A percentile compares a stretch with the other conserved stretches of the same genome.
These are phyloP conservation scores for Piromyces finnis DNA, from an alignment of 192 early-diverging fungal genomes.

Conservation along the genomic window DNA sequence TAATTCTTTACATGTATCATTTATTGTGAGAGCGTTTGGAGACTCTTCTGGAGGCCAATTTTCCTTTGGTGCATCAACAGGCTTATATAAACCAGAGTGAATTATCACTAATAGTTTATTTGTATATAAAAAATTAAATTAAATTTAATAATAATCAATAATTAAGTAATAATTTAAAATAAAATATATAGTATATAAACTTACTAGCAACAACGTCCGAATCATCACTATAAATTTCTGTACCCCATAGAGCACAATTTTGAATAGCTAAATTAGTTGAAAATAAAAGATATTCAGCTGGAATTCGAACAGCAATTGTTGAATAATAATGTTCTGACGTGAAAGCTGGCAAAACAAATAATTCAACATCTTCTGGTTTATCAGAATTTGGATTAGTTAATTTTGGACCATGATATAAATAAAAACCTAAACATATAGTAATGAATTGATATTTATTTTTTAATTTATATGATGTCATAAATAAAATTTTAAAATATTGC, in stretches of 20 bases:
- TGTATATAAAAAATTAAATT: too few relatives aligned
- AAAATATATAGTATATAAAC: too few relatives aligned
- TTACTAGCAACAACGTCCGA: constrained; percentile 65
- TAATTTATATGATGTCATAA: too few relatives aligned
- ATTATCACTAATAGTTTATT: constrained; percentile 46
- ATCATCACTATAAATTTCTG: constrained; percentile 70
- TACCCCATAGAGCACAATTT: constrained; percentile 58
- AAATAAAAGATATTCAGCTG: constrained; percentile 40
- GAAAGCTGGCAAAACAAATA: constrained; percentile 28
- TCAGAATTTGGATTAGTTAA: constrained; percentile 5
- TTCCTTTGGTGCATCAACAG: constrained; percentile 12
- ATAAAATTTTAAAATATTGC: too few relatives aligned
- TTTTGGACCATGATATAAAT: constrained; percentile 14
- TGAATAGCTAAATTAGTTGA: constrained; percentile 35
- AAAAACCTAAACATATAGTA: constrained; percentile 13
- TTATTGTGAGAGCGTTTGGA: neutral
- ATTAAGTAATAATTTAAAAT: too few relatives aligned
- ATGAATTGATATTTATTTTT: too few relatives aligned
- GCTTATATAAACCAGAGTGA: constrained; percentile 38
- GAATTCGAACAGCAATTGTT: constrained; percentile 42
- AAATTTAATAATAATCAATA: too few relatives aligned
- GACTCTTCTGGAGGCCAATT: neutral
- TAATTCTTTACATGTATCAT: neutral
- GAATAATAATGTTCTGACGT: constrained; percentile 20
- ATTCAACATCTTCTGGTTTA: constrained; percentile 10